Evolutionary conservation across 805 yeast species (phyloP).

Genomic region (Metschnikowia gruessii): DNA sequence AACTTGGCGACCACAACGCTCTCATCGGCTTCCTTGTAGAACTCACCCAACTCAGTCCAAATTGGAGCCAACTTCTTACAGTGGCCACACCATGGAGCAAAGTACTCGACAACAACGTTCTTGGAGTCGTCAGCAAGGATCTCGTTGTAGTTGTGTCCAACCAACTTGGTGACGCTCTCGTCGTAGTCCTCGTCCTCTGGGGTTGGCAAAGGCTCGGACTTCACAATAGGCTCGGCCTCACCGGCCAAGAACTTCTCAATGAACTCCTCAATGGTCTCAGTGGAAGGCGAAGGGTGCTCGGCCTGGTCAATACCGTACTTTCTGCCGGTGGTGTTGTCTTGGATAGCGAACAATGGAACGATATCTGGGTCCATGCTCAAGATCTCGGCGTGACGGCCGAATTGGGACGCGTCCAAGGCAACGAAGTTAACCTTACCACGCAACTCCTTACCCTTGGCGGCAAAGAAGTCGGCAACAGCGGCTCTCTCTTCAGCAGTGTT

Average conservation of each 20-base stretch:
- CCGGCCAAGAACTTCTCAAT: constrained; percentile 64
- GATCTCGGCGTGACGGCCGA: constrained; percentile 82
- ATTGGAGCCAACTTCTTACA: constrained; percentile 88
- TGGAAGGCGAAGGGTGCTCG: constrained; percentile 42
- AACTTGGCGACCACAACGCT: constrained; percentile 78
- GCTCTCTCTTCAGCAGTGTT: constrained; percentile 63
- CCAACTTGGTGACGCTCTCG: constrained; percentile 67
- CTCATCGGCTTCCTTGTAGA: constrained; percentile 49
- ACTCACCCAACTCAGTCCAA: constrained; percentile 80
- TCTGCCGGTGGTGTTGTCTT: constrained; percentile 61
- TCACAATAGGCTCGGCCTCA: constrained; percentile 65
- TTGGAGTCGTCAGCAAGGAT: constrained; percentile 54
- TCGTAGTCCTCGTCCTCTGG: constrained; percentile 55
- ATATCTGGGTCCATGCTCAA: constrained; percentile 79
- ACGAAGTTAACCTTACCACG: constrained; percentile 85
- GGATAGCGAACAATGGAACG: constrained; percentile 85
- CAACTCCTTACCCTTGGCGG: constrained; percentile 64
- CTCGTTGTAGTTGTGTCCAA: constrained; percentile 77
- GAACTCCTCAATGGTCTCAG: constrained; percentile 54
- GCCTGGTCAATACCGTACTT: constrained; percentile 78
- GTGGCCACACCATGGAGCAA: constrained; percentile 98
- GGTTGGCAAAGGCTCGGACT: constrained; percentile 85
- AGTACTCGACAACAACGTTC: constrained; percentile 84
- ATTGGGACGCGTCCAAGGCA: constrained; percentile 77
- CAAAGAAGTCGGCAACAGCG: constrained; percentile 49